Evolutionary conservation across 2,329 filamentous ascomycete genomes (phyloP).

Genomic region (Akanthomyces uredinophilus): DNA sequence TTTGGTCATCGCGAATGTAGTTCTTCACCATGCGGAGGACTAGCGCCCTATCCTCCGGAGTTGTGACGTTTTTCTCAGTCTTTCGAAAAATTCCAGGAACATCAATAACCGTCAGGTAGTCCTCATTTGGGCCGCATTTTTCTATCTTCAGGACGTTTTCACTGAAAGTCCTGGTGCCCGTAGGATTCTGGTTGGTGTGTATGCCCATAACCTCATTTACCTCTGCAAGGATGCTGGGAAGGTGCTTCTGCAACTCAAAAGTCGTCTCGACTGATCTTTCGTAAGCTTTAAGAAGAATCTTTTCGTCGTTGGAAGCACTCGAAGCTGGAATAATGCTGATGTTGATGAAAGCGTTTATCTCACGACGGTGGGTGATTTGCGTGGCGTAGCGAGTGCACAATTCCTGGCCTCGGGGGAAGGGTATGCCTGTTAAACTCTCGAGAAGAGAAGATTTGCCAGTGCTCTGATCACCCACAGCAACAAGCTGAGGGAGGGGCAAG

Average conservation of each 20-base stretch:
- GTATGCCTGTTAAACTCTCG: slow-evolving; percentile 28
- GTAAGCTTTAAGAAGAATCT: neutral
- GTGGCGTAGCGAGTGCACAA: slow-evolving; percentile 30
- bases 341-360: slow-evolving; percentile 27
- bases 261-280: slow-evolving; percentile 18
- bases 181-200: slow-evolving; percentile 17
- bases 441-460: slow-evolving; percentile 30
- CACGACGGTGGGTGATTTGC: slow-evolving; percentile 30
- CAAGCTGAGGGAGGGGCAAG: slow-evolving; percentile 23
- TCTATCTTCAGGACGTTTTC: slow-evolving; percentile 38
- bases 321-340: slow-evolving; percentile 39
- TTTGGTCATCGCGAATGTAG: slow-evolving; percentile 42
- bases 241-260: slow-evolving; percentile 25
- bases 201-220: slow-evolving; percentile 43
- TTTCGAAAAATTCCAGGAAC: slow-evolving; percentile 49
- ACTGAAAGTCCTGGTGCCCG: slow-evolving; percentile 34
- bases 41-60: slow-evolving; percentile 38
- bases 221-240: slow-evolving; percentile 30
- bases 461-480: slow-evolving; percentile 29
- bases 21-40: slow-evolving; percentile 42
- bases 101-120: slow-evolving; percentile 49
- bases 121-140: slow-evolving; percentile 39
- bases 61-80: slow-evolving; percentile 35
- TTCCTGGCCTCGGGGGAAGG: slow-evolving; percentile 25
- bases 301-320: slow-evolving; percentile 12